Conservation (phyloP, 768 basidiomycete species). For the Rhizopogon salebrosus region DNA sequence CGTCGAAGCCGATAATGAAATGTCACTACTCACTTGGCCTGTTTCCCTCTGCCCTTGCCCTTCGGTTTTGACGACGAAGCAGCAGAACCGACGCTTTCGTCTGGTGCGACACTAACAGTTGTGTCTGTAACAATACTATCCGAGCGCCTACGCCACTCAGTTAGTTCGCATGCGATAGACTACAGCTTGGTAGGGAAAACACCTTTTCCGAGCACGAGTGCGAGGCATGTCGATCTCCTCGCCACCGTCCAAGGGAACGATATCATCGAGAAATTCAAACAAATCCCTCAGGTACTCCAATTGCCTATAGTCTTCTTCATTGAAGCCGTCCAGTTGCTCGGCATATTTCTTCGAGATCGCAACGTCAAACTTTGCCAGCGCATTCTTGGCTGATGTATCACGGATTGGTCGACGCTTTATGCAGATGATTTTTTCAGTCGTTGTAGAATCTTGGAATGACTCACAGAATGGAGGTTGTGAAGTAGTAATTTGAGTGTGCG, state of each 20-base stretch:
- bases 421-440: background rate
- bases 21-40: conserved; percentile 34
- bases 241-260: conserved; percentile 63
- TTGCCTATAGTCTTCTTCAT: conserved; percentile 64
- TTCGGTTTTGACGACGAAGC: conserved; percentile 18
- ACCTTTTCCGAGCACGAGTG: conserved; percentile 46
- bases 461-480: conserved; percentile 51
- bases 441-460: conserved; percentile 8
- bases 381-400: conserved; percentile 59
- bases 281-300: conserved; percentile 57
- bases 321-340: conserved; percentile 64
- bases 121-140: conserved; percentile 47
- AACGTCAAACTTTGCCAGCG: conserved; percentile 66
- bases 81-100: conserved; percentile 29
- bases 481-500: conserved; percentile 58
- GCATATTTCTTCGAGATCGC: conserved; percentile 67
- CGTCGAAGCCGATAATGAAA: background rate
- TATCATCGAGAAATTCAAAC: conserved; percentile 68
- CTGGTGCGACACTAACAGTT: conserved; percentile 36
- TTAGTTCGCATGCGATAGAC: background rate
- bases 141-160: conserved; percentile 42
- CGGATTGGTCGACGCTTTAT: conserved; percentile 52
- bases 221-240: conserved; percentile 39
- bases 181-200: conserved; percentile 13
- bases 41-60: conserved; percentile 28